Evolutionary conservation across 2,329 filamentous ascomycete genomes (phyloP).

Genomic region (Cordyceps javanica): DNA sequence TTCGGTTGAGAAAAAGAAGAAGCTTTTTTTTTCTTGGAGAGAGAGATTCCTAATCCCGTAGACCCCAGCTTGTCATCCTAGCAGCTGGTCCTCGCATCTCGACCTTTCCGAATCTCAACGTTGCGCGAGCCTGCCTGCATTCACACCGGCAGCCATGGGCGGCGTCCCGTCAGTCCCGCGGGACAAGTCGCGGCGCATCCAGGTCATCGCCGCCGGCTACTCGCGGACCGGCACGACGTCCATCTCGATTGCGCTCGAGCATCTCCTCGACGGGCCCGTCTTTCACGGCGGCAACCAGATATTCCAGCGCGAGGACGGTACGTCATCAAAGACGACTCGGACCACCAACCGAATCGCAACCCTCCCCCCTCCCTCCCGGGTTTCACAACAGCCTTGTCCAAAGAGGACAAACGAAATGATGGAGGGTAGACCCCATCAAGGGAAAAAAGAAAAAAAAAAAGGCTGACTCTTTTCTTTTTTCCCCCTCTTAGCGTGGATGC

Average conservation of each 20-base stretch:
- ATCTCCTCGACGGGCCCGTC: conserved; percentile 41
- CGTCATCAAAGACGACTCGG: no score
- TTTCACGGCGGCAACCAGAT: conserved; percentile 42
- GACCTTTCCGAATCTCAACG: background rate
- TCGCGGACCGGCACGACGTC: conserved; percentile 45
- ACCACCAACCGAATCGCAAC: no score
- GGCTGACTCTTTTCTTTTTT: no score
- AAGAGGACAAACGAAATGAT: no score
- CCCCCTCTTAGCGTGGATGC: background rate
- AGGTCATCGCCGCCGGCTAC: conserved; percentile 37
- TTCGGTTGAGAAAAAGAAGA: no score
- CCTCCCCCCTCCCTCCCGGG: background rate
- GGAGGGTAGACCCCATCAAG: no score
- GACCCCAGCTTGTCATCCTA: background rate
- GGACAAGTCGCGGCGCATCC: conserved; percentile 25
- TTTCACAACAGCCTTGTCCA: no score
- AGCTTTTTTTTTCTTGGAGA: no score
- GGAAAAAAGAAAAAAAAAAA: no score
- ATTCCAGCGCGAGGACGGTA: conserved; percentile 29
- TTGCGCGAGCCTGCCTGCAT: no score
- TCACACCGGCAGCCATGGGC: conserved; percentile 23
- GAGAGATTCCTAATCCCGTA: no score
- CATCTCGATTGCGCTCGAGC: conserved; percentile 40
- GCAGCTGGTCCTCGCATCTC: no score
- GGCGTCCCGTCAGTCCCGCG: conserved; percentile 25